Conservation (phyloP, 306 rosid species). For the Medicago lupulina region DNA sequence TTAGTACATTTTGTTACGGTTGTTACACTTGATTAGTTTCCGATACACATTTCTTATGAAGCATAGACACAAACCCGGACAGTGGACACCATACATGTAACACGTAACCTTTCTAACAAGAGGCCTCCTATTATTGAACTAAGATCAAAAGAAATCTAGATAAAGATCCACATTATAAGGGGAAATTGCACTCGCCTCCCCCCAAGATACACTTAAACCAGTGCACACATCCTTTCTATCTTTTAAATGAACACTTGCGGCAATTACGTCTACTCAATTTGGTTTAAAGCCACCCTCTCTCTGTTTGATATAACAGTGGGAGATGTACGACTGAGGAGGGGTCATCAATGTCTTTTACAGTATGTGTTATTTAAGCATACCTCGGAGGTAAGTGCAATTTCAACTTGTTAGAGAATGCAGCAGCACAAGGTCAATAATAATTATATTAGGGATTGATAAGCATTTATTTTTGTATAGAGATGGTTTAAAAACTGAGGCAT, state of each 20-base stretch:
- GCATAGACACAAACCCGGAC: neutral
- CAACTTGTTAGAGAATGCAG: neutral
- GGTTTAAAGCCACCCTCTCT: too few relatives aligned
- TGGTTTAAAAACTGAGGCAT: neutral
- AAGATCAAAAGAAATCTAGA: conserved; percentile 4
- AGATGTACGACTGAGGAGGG: too few relatives aligned
- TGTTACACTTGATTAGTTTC: neutral
- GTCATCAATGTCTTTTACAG: neutral
- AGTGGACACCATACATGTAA: too few relatives aligned
- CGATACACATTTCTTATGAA: neutral
- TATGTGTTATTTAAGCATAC: neutral
- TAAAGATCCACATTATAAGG: conserved; percentile 7
- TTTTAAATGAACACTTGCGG: too few relatives aligned
- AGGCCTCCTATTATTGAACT: neutral
- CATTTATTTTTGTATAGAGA: conserved; percentile 7
- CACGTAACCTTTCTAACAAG: neutral
- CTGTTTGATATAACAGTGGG: neutral
- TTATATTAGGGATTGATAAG: neutral
- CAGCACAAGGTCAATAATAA: conserved; percentile 16
- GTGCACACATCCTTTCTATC: too few relatives aligned
- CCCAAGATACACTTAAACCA: neutral
- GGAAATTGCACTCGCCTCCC: neutral
- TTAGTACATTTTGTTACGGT: neutral
- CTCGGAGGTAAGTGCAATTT: neutral
- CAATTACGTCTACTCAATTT: too few relatives aligned